These are phyloP conservation scores for Austroboletus festivus DNA, from an alignment of 768 basidiomycete species.

Conservation along the genomic window DNA sequence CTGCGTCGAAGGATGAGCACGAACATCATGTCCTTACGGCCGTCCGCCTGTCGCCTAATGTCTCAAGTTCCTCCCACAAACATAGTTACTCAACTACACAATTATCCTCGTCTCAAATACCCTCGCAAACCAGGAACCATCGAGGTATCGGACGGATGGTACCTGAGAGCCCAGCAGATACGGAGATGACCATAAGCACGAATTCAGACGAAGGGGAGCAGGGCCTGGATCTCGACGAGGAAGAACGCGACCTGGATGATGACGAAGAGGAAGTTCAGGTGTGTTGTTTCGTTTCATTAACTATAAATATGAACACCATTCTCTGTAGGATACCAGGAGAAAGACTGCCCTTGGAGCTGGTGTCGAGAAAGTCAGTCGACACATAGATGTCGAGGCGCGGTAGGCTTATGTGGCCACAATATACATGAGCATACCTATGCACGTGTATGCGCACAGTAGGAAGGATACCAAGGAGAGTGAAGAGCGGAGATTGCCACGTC, in stretches of 20 bases:
- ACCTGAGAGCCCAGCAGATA: slow-evolving; percentile 9
- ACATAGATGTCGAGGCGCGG: slow-evolving; percentile 23
- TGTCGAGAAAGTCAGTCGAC: slow-evolving; percentile 36
- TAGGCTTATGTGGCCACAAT: no score
- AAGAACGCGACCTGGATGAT: slow-evolving; percentile 17
- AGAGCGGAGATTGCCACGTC: slow-evolving; percentile 4
- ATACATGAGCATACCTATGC: not conserved
- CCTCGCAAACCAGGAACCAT: slow-evolving; percentile 7
- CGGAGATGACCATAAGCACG: slow-evolving; percentile 5
- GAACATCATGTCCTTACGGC: slow-evolving; percentile 24
- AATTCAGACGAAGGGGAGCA: slow-evolving; percentile 13
- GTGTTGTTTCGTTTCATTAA: not conserved
- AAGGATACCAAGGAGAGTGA: slow-evolving; percentile 4
- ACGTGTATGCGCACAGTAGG: not conserved
- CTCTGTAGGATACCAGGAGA: slow-evolving; percentile 22
- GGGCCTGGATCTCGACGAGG: slow-evolving; percentile 9
- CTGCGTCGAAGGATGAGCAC: slow-evolving; percentile 14
- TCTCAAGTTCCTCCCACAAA: slow-evolving; percentile 7
- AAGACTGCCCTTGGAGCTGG: slow-evolving; percentile 35
- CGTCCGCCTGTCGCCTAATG: slow-evolving; percentile 22
- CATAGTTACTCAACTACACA: slow-evolving; percentile 1
- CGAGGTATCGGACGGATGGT: not conserved
- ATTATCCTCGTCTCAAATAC: not conserved
- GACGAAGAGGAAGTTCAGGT: slow-evolving; percentile 23
- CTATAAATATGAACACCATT: slow-evolving; percentile 4